Base-by-base conservation (phyloP, 257 asterid species). In the Przewalskia tangutica region DNA sequence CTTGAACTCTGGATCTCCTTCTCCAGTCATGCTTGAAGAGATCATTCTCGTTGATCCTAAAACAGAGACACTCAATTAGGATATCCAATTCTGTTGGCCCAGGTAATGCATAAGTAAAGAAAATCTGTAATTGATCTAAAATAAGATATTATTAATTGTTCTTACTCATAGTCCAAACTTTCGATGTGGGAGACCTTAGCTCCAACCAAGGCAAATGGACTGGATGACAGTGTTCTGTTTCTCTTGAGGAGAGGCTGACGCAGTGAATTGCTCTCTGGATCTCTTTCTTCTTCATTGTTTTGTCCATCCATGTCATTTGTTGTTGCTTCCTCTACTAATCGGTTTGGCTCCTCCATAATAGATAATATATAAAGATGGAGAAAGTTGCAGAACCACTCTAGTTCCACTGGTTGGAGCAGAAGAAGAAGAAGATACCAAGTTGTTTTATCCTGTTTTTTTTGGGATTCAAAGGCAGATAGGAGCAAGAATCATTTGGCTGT, bases 21-120 rank as follows among this genome's bases (percentile, higher is more conserved):
- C 98, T 92, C 98, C 98, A 93, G 84, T 93, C 98, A 82, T 95
- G 98, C 94, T 95, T 95, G 91, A 95, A 95, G 75, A 93, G 92
- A 89, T 95, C 97, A 82, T 95, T 95, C 83, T 95, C 98, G 32
- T 95, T 93, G 86, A 95, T 93, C 97, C 97, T 94, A 75, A 54
- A 84, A 63, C 84, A 81, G 32, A 56, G 0, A 11, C 78, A 70
- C 58, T 48, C 44, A 75, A 75, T 75, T 75, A 75, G 42, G 79
- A 48, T 0, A 50, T 75, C 14, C 46, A 27, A 50, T 27, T 56
- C 1, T 44, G 18, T 44, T 44, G 58, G 38, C 78, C 59, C 42
- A 44, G 10, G 55, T 44, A 46, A 70, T 42, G 77, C 56, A 42
- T 2, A 18, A 70, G n/a, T 50, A 16, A 23, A 27, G 60, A 48